Conservation (phyloP, 768 basidiomycete species). For the Leccinum aurantiacum region DNA sequence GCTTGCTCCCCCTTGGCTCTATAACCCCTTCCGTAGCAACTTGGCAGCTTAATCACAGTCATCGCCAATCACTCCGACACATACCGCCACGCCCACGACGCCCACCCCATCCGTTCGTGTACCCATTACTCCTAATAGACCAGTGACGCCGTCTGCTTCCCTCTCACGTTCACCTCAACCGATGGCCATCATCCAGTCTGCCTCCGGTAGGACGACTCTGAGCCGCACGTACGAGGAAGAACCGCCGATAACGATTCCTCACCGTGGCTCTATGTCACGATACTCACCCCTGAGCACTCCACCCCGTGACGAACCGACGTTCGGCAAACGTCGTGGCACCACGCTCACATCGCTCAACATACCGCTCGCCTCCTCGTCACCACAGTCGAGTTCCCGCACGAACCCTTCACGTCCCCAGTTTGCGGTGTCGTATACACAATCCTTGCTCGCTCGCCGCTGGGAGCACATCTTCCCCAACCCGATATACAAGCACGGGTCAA, state of each 20-base stretch:
- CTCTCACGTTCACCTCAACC: slow-evolving; percentile 42
- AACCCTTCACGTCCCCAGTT: slow-evolving; percentile 70
- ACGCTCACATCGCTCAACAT: slow-evolving; percentile 38
- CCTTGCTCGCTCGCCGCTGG: slow-evolving; percentile 85
- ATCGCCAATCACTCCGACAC: slow-evolving; percentile 51
- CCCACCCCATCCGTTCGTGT: slow-evolving; percentile 30
- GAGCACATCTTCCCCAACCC: slow-evolving; percentile 79
- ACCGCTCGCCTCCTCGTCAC: slow-evolving; percentile 50
- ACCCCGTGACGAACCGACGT: slow-evolving; percentile 62
- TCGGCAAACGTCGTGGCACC: slow-evolving; percentile 54
- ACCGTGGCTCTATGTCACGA: slow-evolving; percentile 49
- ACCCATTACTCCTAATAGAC: slow-evolving; percentile 30
- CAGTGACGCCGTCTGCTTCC: slow-evolving; percentile 32
- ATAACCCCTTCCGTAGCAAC: slow-evolving; percentile 69
- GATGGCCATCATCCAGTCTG: slow-evolving; percentile 39
- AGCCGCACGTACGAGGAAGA: slow-evolving; percentile 64
- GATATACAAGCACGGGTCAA: slow-evolving; percentile 79
- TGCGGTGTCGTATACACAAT: slow-evolving; percentile 58
- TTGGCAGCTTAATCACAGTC: slow-evolving; percentile 50
- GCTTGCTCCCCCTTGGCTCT: slow-evolving; percentile 74
- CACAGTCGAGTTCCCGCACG: slow-evolving; percentile 38
- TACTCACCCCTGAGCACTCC: slow-evolving; percentile 69
- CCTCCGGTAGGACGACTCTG: slow-evolving; percentile 44
- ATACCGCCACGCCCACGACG: slow-evolving; percentile 30
- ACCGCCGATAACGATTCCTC: slow-evolving; percentile 36